Percentiles rank a stretch among this genome's conserved stretches.
phyloP scores from a whole-genome alignment of 139 green algal genomes.

The Chlamydomonas sp. region DNA sequence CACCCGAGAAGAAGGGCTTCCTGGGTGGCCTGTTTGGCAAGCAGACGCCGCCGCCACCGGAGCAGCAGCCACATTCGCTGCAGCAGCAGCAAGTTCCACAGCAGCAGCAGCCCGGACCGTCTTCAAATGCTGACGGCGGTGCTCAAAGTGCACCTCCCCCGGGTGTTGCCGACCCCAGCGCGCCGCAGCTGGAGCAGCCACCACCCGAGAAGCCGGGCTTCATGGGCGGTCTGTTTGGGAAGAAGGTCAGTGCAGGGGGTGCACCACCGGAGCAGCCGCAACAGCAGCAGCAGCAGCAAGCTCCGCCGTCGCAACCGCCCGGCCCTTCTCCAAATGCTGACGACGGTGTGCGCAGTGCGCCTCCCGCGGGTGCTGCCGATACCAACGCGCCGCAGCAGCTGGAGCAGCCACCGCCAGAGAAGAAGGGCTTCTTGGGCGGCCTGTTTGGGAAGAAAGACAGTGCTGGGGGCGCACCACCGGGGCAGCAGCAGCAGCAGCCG shows the following conservation, averaged over 20 bases:
- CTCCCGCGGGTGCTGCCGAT: not conserved
- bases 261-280: not conserved
- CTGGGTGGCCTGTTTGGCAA: not conserved
- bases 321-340: not conserved
- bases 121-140: no score
- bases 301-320: no score
- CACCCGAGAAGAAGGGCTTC: not conserved
- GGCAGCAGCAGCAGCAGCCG: not conserved
- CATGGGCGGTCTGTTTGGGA: not conserved
- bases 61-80: not conserved
- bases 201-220: not conserved
- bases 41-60: not conserved
- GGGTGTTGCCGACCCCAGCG: no score
- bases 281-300: not conserved
- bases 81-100: not conserved
- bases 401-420: slow-evolving; percentile 2
- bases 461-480: no score
- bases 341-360: not conserved
- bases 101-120: not conserved
- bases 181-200: not conserved
- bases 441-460: slow-evolving; percentile 16
- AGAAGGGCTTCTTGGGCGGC: slow-evolving; percentile 11
- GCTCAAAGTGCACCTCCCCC: no score
- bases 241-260: no score
- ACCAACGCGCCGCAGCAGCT: not conserved